Evolutionary conservation across 2,329 filamentous ascomycete species (phyloP), one percentile per base, ranked within the genome.

Genomic region (Leptographium flavum): DNA sequence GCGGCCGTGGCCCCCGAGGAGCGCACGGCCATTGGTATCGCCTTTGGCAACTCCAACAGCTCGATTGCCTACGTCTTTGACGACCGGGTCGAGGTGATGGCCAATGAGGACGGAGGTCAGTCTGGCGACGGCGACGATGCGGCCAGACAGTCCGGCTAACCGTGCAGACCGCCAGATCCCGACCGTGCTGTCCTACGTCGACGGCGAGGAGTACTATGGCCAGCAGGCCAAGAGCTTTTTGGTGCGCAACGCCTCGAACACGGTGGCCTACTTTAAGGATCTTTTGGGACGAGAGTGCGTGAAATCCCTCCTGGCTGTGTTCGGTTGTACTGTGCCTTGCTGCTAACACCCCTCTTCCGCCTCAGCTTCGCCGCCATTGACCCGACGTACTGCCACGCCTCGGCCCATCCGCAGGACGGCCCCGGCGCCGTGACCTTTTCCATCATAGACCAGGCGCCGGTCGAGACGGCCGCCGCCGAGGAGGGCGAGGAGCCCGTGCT

Each of bases 11-110:
- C 70, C 64, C 75, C 76, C 43, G 67, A 65, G 55, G 71, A 79
- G 55, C 72, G 77, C 57, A 70, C 73, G 58, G 86, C 83, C 61
- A 96, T 98, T 67, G 92, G 92, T 63, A 87, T 98, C 61, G 84
- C 88, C 55, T 95, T 96, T 72, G 92, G 92, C 68, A 98, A 96
- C 72, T 88, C 87, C 50, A 94, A 94, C 79, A 93, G 87, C 70
- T 95, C 87, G 49, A 95, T 98, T 67, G 90, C 90, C 57, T 87
- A 81, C 63, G 94, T 88, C 39, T 76, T 81, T 50, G 90, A 96
- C 59, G 90, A 93, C 66, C 94, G 93, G 72, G 82, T 87, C 53
- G 87, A 95, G 63, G 90, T 98, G 52, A 96, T 98, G 68, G 92
- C 92, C 60, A 96, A 98, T 68, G 92, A 96, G 70, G 92, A 96